Evolutionary conservation across 176 grass and related monocot genomes (phyloP), one percentile per base, ranked within the genome.

Genomic region (Poa pratensis): DNA sequence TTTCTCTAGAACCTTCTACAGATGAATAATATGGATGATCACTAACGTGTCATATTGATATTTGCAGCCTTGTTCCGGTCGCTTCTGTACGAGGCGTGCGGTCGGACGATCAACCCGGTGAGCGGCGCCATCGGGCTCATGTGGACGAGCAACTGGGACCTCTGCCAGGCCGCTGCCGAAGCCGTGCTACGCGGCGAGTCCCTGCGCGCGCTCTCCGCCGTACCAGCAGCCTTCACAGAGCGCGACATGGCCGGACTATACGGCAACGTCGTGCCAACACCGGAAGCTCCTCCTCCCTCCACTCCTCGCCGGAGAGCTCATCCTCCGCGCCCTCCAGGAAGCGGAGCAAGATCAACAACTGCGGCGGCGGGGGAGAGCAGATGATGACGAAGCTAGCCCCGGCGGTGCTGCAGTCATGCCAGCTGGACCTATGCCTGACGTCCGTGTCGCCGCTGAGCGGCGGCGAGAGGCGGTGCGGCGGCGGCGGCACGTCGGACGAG

Each of bases 71-170:
- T 97, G 16, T 97, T 97, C 82, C 82, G 77, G 24, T 97, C 92
- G 3, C 66, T 92, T 61, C 85, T 97, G 55, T 97, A 94, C 83
- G 94, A 97, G 77, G 94, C 94, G 7, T 94, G 92, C 24, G 94
- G 94, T 0, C 83, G 94, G 28, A 90, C 92, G 60, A 97, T 97
- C 77, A 94, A 90, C 70, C 94, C 92, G 66, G 92, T 94, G 76
- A 92, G 76, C 82, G 94, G 94, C 32, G 92, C 83, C 63, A 77
- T 92, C 76, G 92, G 94, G 6, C 86, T 98, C 18, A 92, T 96
- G 86, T 94, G 90, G 91, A 87, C 81, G 3, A 88, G 93, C 35
- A 90, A 93, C 75, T 99, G 96, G 96, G 85, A 96, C 81, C 73
- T 96, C 24, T 99, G 93, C 83, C 91, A 95, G 91, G 88, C 83